A percentile compares a stretch with the other conserved stretches of the same genome.
Evolutionary conservation across 179 eudicot species (phyloP).

Genomic region (Drosera spatulata): DNA sequence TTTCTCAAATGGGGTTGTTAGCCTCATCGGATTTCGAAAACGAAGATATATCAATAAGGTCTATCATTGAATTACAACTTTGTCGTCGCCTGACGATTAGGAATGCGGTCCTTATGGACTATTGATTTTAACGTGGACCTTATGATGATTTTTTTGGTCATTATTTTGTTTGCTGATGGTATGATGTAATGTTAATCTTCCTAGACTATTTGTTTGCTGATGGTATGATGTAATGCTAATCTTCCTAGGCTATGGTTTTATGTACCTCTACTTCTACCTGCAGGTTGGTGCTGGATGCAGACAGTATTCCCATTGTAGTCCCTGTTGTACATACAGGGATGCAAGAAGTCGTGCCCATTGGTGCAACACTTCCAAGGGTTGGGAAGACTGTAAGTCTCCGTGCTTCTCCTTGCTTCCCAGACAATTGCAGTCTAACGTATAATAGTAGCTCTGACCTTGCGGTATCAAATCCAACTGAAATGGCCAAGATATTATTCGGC

Average conservation of each 20-base stretch:
- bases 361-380: constrained; percentile 66
- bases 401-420: neutral
- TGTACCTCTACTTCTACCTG: constrained; percentile 2
- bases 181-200: neutral
- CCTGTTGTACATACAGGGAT: constrained; percentile 96
- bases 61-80: neutral
- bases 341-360: constrained; percentile 95
- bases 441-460: neutral
- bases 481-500: no score
- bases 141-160: no score
- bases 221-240: neutral
- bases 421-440: neutral
- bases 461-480: neutral
- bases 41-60: no score
- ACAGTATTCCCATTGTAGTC: constrained; percentile 64
- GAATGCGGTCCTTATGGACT: neutral
- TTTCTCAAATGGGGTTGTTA: no score
- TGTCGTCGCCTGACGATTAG: neutral
- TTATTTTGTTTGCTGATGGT: neutral
- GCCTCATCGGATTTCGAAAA: no score
- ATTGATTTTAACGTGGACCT: no score
- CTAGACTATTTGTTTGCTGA: neutral
- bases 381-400: constrained; percentile 58
- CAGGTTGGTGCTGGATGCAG: constrained; percentile 87
- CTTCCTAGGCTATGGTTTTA: neutral